Conservation (phyloP, 2,329 filamentous ascomycete genomes). For the Chaetomium sp. region DNA sequence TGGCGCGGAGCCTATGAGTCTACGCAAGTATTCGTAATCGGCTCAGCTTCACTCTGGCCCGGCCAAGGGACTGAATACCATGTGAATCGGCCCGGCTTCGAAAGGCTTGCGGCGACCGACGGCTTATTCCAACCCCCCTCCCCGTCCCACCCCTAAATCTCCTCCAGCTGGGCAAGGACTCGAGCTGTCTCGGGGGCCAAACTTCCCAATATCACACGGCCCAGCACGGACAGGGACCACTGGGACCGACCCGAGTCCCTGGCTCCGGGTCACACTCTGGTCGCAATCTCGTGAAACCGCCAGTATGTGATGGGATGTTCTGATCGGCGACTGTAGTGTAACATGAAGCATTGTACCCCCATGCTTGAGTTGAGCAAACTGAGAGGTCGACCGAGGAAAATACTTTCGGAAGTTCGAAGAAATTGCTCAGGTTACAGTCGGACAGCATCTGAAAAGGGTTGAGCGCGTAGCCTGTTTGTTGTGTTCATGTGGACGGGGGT, state of each 20-base stretch:
- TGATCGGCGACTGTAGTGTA: background rate
- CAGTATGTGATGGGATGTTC: background rate
- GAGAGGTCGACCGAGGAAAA: background rate
- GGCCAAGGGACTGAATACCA: background rate
- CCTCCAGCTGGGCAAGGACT: constrained; percentile 10
- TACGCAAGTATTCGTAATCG: background rate
- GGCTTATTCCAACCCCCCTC: background rate
- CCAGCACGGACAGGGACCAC: no score
- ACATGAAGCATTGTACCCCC: background rate
- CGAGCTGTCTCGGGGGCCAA: constrained; percentile 1
- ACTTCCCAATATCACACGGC: background rate
- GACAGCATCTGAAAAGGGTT: background rate
- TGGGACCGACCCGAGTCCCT: constrained; percentile 11
- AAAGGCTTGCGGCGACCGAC: background rate
- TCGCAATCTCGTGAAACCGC: background rate
- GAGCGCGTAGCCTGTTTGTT: background rate
- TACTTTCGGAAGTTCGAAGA: background rate
- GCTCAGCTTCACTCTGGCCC: background rate
- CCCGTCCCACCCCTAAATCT: background rate
- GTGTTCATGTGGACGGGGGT: background rate
- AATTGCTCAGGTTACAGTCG: background rate
- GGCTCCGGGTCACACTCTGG: background rate
- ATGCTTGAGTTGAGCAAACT: background rate
- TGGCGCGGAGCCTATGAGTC: background rate
- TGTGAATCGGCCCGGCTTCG: constrained; percentile 9